These are phyloP conservation scores for Colletotrichum tofieldiae DNA, from an alignment of 2,329 filamentous ascomycete genomes.

Conservation along the genomic window DNA sequence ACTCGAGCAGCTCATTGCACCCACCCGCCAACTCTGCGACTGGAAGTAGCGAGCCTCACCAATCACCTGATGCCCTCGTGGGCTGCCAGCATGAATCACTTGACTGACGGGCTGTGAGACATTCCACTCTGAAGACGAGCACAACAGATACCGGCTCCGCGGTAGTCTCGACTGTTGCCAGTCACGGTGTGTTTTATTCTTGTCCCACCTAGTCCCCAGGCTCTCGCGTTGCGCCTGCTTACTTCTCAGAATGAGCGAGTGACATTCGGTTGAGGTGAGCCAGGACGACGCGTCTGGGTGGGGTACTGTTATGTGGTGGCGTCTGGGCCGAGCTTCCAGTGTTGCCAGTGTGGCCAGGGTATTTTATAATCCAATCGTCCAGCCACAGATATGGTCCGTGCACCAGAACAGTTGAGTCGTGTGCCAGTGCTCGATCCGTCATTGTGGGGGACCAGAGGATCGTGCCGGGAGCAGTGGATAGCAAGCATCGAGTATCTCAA, in stretches of 20 bases:
- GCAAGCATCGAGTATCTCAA: neutral
- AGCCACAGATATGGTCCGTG: slow-evolving; percentile 28
- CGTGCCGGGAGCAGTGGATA: neutral
- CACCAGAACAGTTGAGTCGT: neutral
- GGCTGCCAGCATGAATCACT: slow-evolving; percentile 43
- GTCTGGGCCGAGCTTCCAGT: neutral
- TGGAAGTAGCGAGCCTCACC: slow-evolving; percentile 40
- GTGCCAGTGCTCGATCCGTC: slow-evolving; percentile 13
- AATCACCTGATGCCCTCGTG: slow-evolving; percentile 43
- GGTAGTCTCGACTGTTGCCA: slow-evolving; percentile 14
- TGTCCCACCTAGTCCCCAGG: neutral
- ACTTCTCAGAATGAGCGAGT: slow-evolving; percentile 9
- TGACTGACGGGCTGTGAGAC: slow-evolving; percentile 44
- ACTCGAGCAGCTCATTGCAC: neutral
- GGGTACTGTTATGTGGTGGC: neutral
- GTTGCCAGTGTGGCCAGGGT: neutral
- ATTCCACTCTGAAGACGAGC: slow-evolving; percentile 31
- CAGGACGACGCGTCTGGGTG: neutral
- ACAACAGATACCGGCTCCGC: slow-evolving; percentile 31
- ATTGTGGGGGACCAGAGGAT: slow-evolving; percentile 16
- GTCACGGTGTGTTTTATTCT: neutral
- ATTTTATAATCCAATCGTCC: slow-evolving; percentile 11
- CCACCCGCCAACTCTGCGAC: slow-evolving; percentile 27
- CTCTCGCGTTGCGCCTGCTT: slow-evolving; percentile 1
- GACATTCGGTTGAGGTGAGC: neutral